These are phyloP conservation scores for Sporormia fimetaria DNA, from an alignment of 495 filamentous ascomycete genomes.

Conservation along the genomic window DNA sequence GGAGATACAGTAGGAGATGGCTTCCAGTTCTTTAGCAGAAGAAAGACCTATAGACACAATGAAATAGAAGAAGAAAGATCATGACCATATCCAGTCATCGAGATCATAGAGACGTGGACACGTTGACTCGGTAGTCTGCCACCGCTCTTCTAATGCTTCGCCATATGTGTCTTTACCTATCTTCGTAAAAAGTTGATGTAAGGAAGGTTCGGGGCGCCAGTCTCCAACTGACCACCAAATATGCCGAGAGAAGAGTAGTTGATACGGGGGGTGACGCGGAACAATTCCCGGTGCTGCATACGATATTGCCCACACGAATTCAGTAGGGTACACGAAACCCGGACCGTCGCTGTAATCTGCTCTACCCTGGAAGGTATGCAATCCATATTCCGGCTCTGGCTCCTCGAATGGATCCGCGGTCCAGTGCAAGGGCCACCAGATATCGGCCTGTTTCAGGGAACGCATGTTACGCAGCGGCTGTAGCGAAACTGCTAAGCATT, in stretches of 20 bases:
- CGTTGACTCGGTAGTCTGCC: background rate
- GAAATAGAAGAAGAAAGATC: no score
- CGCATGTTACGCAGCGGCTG: constrained; percentile 6
- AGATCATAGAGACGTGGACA: no score
- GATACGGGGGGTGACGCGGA: background rate
- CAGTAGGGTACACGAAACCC: background rate
- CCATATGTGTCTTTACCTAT: constrained; percentile 2
- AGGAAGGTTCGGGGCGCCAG: constrained; percentile 1
- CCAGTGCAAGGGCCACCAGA: constrained; percentile 4
- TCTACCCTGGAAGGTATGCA: background rate
- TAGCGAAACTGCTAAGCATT: constrained; percentile 6
- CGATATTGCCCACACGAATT: constrained; percentile 1
- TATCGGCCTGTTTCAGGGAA: background rate
- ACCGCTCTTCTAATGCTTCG: constrained; percentile 1
- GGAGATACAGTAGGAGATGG: no score
- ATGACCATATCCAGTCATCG: no score
- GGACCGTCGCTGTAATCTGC: no score
- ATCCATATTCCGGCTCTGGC: background rate
- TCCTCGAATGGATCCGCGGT: background rate
- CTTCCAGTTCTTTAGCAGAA: no score
- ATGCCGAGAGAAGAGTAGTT: background rate
- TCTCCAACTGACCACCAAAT: constrained; percentile 7
- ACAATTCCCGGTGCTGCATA: background rate
- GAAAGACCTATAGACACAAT: no score
- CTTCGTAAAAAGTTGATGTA: background rate